These are phyloP conservation scores for Xerocomus cyaneibrunnescens DNA, from an alignment of 1,284 basidiomycete species.

Conservation along the genomic window DNA sequence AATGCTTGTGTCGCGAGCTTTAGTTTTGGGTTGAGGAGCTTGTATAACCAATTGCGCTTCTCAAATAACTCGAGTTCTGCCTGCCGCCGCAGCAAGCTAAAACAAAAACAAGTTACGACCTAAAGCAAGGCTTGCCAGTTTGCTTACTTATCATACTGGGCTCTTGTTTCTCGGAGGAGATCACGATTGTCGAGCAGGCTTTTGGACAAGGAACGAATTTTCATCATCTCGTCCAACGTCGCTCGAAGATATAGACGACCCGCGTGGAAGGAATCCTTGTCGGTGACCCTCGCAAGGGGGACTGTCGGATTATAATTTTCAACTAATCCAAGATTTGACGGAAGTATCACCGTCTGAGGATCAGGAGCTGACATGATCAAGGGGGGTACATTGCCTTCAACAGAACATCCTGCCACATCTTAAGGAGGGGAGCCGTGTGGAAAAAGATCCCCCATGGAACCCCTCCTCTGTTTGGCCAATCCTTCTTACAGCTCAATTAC, in stretches of 20 bases:
- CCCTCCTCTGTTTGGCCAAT: not conserved
- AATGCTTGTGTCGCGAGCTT: slow-evolving; percentile 5
- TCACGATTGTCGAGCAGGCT: not conserved
- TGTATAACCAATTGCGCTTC: slow-evolving; percentile 1
- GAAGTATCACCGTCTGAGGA: slow-evolving; percentile 3
- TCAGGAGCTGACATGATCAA: slow-evolving; percentile 11
- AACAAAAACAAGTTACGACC: not conserved
- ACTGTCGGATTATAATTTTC: not conserved
- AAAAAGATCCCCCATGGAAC: not conserved
- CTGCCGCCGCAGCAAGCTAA: slow-evolving; percentile 4
- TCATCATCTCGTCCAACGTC: slow-evolving; percentile 8
- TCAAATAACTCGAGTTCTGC: slow-evolving; percentile 4
- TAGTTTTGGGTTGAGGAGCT: not conserved
- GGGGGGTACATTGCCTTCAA: not conserved
- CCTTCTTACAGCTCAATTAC: not conserved
- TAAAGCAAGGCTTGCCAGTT: fast-evolving
- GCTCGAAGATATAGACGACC: slow-evolving; percentile 12
- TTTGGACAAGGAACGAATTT: slow-evolving; percentile 1
- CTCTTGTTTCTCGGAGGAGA: slow-evolving; percentile 4
- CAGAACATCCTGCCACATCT: not conserved
- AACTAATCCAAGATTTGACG: not conserved
- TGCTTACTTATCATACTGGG: slow-evolving; percentile 12
- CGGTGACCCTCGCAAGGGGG: not conserved
- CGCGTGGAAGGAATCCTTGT: not conserved
- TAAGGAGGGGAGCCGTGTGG: not conserved